phyloP scores from a whole-genome alignment of 164 flowering plant genomes.

The Chimonanthus salicifolius region DNA sequence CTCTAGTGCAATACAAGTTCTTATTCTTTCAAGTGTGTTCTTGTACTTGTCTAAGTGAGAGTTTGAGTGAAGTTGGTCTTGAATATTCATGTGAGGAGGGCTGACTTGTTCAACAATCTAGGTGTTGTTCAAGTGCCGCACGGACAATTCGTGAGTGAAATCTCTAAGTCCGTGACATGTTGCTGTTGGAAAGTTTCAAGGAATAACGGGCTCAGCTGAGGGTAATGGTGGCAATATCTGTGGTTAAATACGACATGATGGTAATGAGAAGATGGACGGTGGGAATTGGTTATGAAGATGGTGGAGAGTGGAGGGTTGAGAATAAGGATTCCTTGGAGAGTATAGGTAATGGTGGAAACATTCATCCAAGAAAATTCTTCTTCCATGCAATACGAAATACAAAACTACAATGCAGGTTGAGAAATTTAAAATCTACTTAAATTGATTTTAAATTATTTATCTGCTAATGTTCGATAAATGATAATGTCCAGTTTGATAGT shows the following conservation, averaged over 20 bases:
- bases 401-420: not conserved
- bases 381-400: not conserved
- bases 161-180: not conserved
- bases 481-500: not conserved
- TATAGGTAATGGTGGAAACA: not conserved
- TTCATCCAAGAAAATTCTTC: not conserved
- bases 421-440: not conserved
- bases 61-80: too few relatives aligned
- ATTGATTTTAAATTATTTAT: not conserved
- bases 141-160: too few relatives aligned
- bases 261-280: not conserved
- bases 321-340: not conserved
- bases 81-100: too few relatives aligned
- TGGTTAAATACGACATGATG: not conserved
- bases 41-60: too few relatives aligned
- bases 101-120: too few relatives aligned
- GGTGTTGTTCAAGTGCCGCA: too few relatives aligned
- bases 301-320: not conserved
- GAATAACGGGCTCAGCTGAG: not conserved
- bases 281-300: not conserved
- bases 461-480: not conserved
- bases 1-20: too few relatives aligned
- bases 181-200: not conserved
- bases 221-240: not conserved
- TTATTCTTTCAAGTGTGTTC: too few relatives aligned